phyloP scores from a whole-genome alignment of 73 alveolate species.

The Paramecium sonneborni region DNA sequence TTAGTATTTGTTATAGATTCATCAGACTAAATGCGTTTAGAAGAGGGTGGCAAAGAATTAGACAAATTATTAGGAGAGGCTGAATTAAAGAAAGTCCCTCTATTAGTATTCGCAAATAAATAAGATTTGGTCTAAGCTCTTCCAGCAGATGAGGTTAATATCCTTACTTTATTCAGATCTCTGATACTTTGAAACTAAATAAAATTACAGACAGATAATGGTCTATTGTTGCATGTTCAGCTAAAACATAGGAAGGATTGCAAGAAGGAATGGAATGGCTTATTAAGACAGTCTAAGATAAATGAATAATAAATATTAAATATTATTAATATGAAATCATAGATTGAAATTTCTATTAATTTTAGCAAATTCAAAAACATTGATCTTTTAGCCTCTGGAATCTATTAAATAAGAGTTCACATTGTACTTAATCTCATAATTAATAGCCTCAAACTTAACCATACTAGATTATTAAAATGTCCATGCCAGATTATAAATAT shows the following conservation, averaged over 20 bases:
- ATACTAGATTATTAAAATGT: neutral
- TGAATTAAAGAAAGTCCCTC: constrained; percentile 84
- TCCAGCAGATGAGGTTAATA: constrained; percentile 93
- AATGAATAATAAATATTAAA: constrained; percentile 53
- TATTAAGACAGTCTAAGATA: constrained; percentile 79
- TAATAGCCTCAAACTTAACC: constrained; percentile 26
- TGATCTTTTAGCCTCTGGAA: constrained; percentile 5
- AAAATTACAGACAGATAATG: constrained; percentile 96
- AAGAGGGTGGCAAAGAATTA: constrained; percentile 86
- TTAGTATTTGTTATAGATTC: constrained; percentile 97
- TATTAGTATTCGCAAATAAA: constrained; percentile 86
- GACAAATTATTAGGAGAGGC: constrained; percentile 74
- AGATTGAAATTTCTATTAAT: neutral
- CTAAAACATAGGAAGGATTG: constrained; percentile 91
- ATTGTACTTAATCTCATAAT: neutral
- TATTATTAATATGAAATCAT: constrained; percentile 1
- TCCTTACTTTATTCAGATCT: constrained; percentile 67
- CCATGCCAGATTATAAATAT: neutral
- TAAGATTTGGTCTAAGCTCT: constrained; percentile 88
- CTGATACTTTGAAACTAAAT: constrained; percentile 87
- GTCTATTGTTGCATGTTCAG: constrained; percentile 99
- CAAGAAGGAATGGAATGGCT: constrained; percentile 98
- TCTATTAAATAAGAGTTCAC: neutral
- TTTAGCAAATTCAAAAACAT: constrained; percentile 31
- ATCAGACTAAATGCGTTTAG: constrained; percentile 93